Base-by-base conservation (phyloP, 2,329 filamentous ascomycete species). In the Niveomyces coronatus region DNA sequence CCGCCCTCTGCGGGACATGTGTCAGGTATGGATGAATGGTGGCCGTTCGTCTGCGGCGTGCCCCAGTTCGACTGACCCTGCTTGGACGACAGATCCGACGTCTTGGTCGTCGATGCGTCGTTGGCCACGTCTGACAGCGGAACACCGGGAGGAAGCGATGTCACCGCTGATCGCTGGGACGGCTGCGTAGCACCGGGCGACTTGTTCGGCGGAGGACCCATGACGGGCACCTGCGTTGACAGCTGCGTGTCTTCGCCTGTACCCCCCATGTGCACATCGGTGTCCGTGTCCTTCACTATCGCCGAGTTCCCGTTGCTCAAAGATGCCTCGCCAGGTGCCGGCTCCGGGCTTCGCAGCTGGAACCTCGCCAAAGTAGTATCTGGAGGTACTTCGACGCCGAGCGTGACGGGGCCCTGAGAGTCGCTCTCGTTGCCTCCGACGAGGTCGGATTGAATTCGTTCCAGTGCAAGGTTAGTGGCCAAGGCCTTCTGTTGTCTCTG, bases 91-190 rank as follows among this genome's bases (percentile, higher is more conserved):
- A 76, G 74, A 44, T 83, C 78, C 1, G 84, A 85, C 3, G 84
- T 88, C 61, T 94, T 91, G n/a, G 88, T 94, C 1, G 88, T 93
- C 3, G 87, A 94, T 2, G 87, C 89, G 51, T 94, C 87, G 50
- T 96, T 95, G 37, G 79, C 64, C 42, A 72, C 57, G 10, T 70
- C 71, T 18, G 71, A 74, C 11, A 74, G 74, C 4, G 73, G 74
- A 37, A 76, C 62, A 4, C 72, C 75, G 0, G 67, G 61, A 1
- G 76, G 72, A 3, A 80, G 57, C 15, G 71, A 63, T 13, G 74
- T 77, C 31, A 79, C 58, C 1, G 64, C 68, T 4, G 79, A 82
- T 31, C 68, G 62, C 53, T 84, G 82, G 1, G 82, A 84, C 16
- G 78, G 65, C 43, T 76, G 74, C 3, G 70, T 72, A 48, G 61